Conservation (phyloP, 2,329 filamentous ascomycete genomes). For the Talaromyces sp. region DNA sequence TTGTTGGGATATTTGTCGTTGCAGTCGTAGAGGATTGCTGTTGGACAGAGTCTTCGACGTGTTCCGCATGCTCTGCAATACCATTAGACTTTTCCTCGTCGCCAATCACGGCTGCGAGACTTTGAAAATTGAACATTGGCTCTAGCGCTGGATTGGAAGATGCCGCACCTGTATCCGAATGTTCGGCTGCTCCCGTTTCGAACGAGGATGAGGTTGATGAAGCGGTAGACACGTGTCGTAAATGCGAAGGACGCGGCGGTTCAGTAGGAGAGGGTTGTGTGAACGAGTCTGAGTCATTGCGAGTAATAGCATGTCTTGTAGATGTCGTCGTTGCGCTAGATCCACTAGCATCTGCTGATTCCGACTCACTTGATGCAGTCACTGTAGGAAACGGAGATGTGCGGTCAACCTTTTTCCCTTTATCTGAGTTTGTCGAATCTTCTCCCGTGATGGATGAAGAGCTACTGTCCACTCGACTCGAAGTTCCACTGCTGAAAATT, state of each 20-base stretch:
- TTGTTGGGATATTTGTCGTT: conserved; percentile 13
- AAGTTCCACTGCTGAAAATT: conserved; percentile 44
- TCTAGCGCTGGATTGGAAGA: conserved; percentile 55
- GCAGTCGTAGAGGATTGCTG: conserved; percentile 4
- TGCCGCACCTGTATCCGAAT: conserved; percentile 45
- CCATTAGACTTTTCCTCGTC: conserved; percentile 51
- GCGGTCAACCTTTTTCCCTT: conserved; percentile 68
- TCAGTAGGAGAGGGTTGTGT: conserved; percentile 43
- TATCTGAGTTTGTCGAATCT: conserved; percentile 42
- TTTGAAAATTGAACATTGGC: conserved; percentile 87
- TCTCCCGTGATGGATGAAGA: conserved; percentile 34
- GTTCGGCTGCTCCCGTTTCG: conserved; percentile 52
- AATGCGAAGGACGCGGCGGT: conserved; percentile 60
- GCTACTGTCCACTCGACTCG: conserved; percentile 34
- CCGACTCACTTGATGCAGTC: neutral
- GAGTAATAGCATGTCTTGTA: neutral
- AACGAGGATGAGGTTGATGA: conserved; percentile 78
- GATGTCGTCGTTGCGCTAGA: neutral
- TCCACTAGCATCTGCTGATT: neutral
- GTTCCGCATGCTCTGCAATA: conserved; percentile 19
- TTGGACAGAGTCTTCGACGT: conserved; percentile 32
- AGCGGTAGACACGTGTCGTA: conserved; percentile 79
- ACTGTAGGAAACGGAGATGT: conserved; percentile 21
- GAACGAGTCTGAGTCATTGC: conserved; percentile 19
- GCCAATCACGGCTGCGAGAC: conserved; percentile 77